phyloP scores from a whole-genome alignment of 2,329 filamentous ascomycete species.

The Diaporthe australafricana region DNA sequence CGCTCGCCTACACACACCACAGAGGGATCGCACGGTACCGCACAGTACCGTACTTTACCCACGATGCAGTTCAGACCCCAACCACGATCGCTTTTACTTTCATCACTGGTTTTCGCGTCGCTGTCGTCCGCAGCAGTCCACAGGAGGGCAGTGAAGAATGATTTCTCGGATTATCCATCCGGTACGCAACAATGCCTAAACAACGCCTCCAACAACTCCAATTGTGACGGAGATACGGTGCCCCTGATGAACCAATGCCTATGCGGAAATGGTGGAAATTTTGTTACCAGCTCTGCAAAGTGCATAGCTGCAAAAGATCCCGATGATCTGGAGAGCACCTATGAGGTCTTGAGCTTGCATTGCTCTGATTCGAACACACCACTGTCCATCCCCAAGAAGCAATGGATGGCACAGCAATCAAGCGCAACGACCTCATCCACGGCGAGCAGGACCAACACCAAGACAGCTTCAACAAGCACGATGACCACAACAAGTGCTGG shows the following conservation, averaged over 20 bases:
- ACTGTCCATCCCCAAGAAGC: conserved; percentile 53
- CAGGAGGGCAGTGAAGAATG: conserved; percentile 45
- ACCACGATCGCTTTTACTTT: conserved; percentile 40
- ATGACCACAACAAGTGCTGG: conserved; percentile 37
- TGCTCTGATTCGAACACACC: conserved; percentile 58
- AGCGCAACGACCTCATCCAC: conserved; percentile 36
- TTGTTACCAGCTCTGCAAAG: conserved; percentile 58
- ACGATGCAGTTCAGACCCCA: conserved; percentile 14
- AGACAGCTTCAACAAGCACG: conserved; percentile 39
- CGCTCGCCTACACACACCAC: neutral
- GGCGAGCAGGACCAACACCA: conserved; percentile 35
- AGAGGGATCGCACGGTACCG: neutral
- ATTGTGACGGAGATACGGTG: conserved; percentile 55
- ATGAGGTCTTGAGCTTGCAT: conserved; percentile 55
- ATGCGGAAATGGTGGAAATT: conserved; percentile 61
- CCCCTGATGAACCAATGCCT: conserved; percentile 60
- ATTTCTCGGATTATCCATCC: conserved; percentile 58
- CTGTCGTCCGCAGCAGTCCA: conserved; percentile 42
- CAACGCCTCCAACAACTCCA: conserved; percentile 51
- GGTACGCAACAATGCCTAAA: conserved; percentile 57
- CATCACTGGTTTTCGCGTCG: conserved; percentile 42
- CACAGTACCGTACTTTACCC: neutral
- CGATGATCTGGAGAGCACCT: conserved; percentile 55
- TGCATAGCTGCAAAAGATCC: conserved; percentile 56
- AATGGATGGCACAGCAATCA: conserved; percentile 53